These are phyloP conservation scores for Xanthoceras sorbifolium DNA, from an alignment of 345 rosid genomes.

Conservation along the genomic window DNA sequence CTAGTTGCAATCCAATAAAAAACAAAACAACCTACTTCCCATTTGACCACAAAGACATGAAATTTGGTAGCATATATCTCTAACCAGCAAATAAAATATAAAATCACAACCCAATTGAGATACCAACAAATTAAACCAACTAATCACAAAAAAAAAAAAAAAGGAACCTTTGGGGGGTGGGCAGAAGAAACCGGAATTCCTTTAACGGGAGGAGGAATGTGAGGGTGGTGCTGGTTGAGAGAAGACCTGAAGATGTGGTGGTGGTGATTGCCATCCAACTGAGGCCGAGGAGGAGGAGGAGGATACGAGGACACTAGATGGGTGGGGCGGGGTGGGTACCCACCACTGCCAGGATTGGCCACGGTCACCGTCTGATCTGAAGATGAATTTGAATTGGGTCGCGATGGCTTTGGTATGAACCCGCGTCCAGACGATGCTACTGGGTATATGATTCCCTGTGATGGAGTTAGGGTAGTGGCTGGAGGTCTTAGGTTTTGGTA, in stretches of 20 bases:
- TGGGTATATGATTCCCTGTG: constrained; percentile 49
- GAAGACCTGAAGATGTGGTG: constrained; percentile 32
- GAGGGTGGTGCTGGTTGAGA: constrained; percentile 20
- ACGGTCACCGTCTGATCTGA: constrained; percentile 33
- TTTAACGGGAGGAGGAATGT: constrained; percentile 38
- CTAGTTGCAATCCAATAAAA: neutral
- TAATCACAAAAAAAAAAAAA: neutral
- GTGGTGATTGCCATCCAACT: constrained; percentile 35
- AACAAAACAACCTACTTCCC: neutral
- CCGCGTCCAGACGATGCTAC: constrained; percentile 73
- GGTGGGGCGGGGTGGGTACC: constrained; percentile 38
- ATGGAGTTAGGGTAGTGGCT: neutral
- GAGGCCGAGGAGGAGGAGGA: constrained; percentile 23
- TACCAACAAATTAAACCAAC: constrained; percentile 2
- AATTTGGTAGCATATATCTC: neutral
- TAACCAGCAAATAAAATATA: neutral
- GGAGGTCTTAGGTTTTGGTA: constrained; percentile 12
- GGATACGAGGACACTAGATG: constrained; percentile 16
- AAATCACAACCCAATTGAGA: neutral
- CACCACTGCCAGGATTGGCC: constrained; percentile 24
- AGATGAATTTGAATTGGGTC: constrained; percentile 25
- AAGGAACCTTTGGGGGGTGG: constrained; percentile 43
- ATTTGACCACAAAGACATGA: neutral
- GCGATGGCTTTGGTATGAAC: constrained; percentile 47
- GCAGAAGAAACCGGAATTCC: constrained; percentile 43